Evolutionary conservation across 148 eudicot species (phyloP).

Genomic region (Chenopodium berlandieri): DNA sequence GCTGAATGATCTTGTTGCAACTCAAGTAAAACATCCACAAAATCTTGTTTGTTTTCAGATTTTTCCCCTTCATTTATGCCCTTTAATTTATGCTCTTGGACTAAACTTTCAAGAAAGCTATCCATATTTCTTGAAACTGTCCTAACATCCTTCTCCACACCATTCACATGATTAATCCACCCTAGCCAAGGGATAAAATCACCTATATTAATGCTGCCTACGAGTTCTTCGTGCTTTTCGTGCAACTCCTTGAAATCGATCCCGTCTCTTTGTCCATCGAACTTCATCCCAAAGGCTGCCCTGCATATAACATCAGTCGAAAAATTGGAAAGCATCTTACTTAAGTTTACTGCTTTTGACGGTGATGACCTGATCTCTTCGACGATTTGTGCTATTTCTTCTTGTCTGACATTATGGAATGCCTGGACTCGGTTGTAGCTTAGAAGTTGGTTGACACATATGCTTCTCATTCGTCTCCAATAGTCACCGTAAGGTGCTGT

Average conservation of each 20-base stretch:
- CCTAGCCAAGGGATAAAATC: constrained; percentile 40
- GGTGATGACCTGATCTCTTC: constrained; percentile 3
- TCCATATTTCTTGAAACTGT: constrained; percentile 27
- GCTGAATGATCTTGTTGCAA: constrained; percentile 12
- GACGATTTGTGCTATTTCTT: constrained; percentile 22
- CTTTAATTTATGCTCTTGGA: constrained; percentile 12
- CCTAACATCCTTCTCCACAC: constrained; percentile 23
- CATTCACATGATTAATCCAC: constrained; percentile 32
- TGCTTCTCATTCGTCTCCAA: constrained; percentile 35
- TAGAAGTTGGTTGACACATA: constrained; percentile 30
- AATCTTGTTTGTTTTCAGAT: constrained; percentile 18
- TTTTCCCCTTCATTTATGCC: neutral
- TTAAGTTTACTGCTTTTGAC: constrained; percentile 18
- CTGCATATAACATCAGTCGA: constrained; percentile 28
- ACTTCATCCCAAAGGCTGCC: constrained; percentile 36
- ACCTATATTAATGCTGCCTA: constrained; percentile 30
- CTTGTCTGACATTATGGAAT: constrained; percentile 24
- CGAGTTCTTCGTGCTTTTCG: constrained; percentile 25
- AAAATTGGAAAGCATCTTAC: constrained; percentile 21
- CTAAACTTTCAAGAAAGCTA: constrained; percentile 25
- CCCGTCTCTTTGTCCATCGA: constrained; percentile 23
- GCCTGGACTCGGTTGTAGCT: constrained; percentile 27
- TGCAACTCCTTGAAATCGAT: constrained; percentile 29
- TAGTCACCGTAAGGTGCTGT: constrained; percentile 26
- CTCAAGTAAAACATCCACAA: constrained; percentile 37